Base-by-base conservation (phyloP, 192 early-diverging fungal genomes). In the Lobosporangium transversale region DNA sequence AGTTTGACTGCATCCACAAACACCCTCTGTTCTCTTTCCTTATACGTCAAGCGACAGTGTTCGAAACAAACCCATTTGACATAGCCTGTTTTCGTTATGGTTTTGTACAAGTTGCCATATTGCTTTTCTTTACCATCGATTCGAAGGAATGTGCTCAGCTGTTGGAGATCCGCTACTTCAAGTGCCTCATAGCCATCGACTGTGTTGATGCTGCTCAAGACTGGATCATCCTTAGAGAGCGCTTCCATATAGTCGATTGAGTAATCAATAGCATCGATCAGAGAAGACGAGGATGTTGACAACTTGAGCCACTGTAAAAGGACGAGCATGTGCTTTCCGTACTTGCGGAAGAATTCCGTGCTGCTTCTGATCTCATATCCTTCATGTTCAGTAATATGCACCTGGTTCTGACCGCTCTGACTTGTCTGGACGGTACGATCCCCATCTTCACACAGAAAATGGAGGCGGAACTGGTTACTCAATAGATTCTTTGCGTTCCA, bases 121-220 rank as follows among this genome's bases (percentile, higher is more conserved):
- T 8, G 4, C 5, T 15, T 45, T 14, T 45, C 44, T 3, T 3
- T 3, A 45, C n/a, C n/a, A n/a, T n/a, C n/a, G n/a, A n/a, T n/a
- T n/a, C n/a, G n/a, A n/a, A n/a, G n/a, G n/a, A n/a, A n/a, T n/a
- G n/a, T n/a, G n/a, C n/a, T n/a, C n/a, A n/a, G n/a, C n/a, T n/a
- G n/a, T n/a, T n/a, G n/a, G 4, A 62, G 21, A 32, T 62, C 48
- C 0, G 47, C 59, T 37, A 45, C 59, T 51, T 49, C 14, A 3
- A 62, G 20, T 17, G 12, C 29, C 9, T 11, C 58, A 47, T 8
- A 3, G 15, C 15, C 44, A 20, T 14, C n/a, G n/a, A n/a, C n/a
- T n/a, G n/a, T n/a, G n/a, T n/a, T n/a, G n/a, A n/a, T n/a, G n/a
- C n/a, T n/a, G n/a, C n/a, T n/a, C n/a, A n/a, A n/a, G n/a, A n/a